Conservation (phyloP, 345 rosid species). For the Melaleuca alternifolia region DNA sequence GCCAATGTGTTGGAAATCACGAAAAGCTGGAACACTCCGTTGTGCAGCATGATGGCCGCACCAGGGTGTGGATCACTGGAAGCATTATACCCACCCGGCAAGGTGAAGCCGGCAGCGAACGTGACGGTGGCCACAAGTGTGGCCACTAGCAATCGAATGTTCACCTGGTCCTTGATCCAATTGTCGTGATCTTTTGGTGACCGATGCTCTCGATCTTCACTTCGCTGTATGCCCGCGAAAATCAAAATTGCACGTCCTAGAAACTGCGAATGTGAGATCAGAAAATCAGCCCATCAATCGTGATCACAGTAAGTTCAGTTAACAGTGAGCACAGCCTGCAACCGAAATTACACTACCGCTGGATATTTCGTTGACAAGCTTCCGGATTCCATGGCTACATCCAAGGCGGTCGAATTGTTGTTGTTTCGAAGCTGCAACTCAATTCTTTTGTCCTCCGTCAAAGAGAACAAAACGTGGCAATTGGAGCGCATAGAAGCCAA, state of each 20-base stretch:
- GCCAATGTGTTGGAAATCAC: background rate
- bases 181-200: background rate
- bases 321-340: background rate
- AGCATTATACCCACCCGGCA: background rate
- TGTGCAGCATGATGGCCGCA: background rate
- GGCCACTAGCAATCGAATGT: background rate
- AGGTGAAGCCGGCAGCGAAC: background rate
- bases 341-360: background rate
- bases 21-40: background rate
- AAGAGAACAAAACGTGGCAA: rapidly evolving
- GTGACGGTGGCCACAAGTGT: background rate
- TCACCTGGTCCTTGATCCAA: background rate
- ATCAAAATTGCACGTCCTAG: background rate
- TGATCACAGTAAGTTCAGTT: background rate
- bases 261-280: background rate
- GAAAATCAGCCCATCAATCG: background rate
- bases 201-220: background rate
- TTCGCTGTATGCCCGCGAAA: rapidly evolving
- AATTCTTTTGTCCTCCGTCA: rapidly evolving
- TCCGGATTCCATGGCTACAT: background rate
- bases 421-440: background rate
- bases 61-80: background rate
- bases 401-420: background rate
- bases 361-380: background rate
- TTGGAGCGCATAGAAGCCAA: background rate